phyloP scores from a whole-genome alignment of 495 filamentous ascomycete genomes.

The Parathielavia hyrcaniae region DNA sequence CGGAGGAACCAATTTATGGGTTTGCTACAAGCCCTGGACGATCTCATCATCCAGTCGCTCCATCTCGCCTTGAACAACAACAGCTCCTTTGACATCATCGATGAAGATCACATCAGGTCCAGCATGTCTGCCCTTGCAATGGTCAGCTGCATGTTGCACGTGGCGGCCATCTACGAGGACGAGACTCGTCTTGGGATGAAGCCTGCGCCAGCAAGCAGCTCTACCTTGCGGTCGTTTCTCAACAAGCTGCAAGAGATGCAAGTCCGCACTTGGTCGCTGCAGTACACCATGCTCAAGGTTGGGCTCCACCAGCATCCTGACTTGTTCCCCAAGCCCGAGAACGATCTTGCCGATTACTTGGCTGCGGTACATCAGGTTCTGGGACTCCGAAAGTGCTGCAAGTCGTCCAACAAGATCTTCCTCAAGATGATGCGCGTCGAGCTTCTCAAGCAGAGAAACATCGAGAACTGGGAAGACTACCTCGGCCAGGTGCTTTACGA shows the following conservation, averaged over 20 bases:
- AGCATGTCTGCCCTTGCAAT: slow-evolving; percentile 63
- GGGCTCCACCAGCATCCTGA: slow-evolving; percentile 60
- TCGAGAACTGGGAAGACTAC: slow-evolving; percentile 69
- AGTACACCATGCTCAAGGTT: slow-evolving; percentile 67
- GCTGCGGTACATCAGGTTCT: slow-evolving; percentile 74
- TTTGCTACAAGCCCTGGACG: slow-evolving; percentile 71
- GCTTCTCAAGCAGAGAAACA: slow-evolving; percentile 55
- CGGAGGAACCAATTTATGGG: slow-evolving; percentile 63
- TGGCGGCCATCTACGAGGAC: slow-evolving; percentile 75
- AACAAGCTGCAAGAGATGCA: slow-evolving; percentile 82
- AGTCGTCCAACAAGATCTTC: slow-evolving; percentile 75
- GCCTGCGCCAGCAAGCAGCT: slow-evolving; percentile 31
- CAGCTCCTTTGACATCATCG: slow-evolving; percentile 74
- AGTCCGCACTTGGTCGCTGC: slow-evolving; percentile 77
- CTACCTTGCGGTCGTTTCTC: slow-evolving; percentile 49
- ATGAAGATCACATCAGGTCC: slow-evolving; percentile 64
- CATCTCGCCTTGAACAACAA: slow-evolving; percentile 58
- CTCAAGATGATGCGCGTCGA: slow-evolving; percentile 85
- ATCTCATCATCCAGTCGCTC: slow-evolving; percentile 61
- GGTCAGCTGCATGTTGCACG: slow-evolving; percentile 65
- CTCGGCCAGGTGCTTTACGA: slow-evolving; percentile 84
- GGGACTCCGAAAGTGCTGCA: slow-evolving; percentile 82
- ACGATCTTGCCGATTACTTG: slow-evolving; percentile 67
- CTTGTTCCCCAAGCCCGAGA: slow-evolving; percentile 55
- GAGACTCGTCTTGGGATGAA: slow-evolving; percentile 66